Percentiles rank a stretch among this genome's conserved stretches.
These are phyloP conservation scores for Stropharia rugosoannulata DNA, from an alignment of 768 basidiomycete species.

Conservation along the genomic window DNA sequence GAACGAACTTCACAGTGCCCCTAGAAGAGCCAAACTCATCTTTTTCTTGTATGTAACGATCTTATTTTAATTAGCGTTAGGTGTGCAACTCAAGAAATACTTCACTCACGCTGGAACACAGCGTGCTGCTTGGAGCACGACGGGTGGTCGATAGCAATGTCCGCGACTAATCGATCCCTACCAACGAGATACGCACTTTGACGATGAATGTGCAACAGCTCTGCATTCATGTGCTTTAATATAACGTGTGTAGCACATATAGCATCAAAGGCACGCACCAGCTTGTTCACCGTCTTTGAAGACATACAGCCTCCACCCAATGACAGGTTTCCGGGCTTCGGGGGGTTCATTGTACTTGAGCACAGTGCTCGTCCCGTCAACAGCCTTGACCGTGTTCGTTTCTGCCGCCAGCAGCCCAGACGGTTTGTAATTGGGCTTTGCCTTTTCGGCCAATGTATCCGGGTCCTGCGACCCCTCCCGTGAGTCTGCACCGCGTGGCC, in stretches of 20 bases:
- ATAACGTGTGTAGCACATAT: neutral
- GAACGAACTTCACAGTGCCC: slow-evolving; percentile 76
- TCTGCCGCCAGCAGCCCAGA: slow-evolving; percentile 95
- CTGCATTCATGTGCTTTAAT: slow-evolving; percentile 37
- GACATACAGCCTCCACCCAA: slow-evolving; percentile 94
- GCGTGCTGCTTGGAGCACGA: slow-evolving; percentile 99
- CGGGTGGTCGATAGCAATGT: slow-evolving; percentile 91
- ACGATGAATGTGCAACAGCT: slow-evolving; percentile 86
- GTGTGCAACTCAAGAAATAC: neutral
- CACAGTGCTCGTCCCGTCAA: slow-evolving; percentile 76
- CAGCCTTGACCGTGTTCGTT: slow-evolving; percentile 83
- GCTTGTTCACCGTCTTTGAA: slow-evolving; percentile 95
- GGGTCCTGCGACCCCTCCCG: slow-evolving; percentile 47
- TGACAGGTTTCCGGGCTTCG: slow-evolving; percentile 88
- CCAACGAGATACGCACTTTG: slow-evolving; percentile 96
- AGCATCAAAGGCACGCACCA: slow-evolving; percentile 51
- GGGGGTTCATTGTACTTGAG: slow-evolving; percentile 99
- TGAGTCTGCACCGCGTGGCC: slow-evolving; percentile 36
- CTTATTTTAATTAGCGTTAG: slow-evolving; percentile 30
- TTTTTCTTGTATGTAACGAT: slow-evolving; percentile 81
- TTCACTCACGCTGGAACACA: slow-evolving; percentile 80
- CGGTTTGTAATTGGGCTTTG: slow-evolving; percentile 86
- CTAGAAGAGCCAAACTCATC: slow-evolving; percentile 85
- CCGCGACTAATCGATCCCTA: slow-evolving; percentile 81
- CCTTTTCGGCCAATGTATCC: slow-evolving; percentile 37